Base-by-base conservation (phyloP, 257 asterid species). In the Pogostemon cablin region DNA sequence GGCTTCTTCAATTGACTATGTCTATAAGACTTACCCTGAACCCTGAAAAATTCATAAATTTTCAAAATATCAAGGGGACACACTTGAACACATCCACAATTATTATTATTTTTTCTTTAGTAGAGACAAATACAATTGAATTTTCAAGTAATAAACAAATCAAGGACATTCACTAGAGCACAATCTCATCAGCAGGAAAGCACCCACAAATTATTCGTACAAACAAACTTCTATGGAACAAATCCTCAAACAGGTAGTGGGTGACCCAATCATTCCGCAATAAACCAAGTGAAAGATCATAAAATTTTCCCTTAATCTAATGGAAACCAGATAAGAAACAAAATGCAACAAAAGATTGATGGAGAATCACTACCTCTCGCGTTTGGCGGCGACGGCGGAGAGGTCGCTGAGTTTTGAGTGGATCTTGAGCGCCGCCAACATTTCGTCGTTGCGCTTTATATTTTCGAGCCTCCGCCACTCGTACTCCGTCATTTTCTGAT, bases 381-480 rank as follows among this genome's bases (percentile, higher is more conserved):
- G 87, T 64, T 91, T 87, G 79, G 73, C 43, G 74, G 86, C 61
- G 60, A 48, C 79, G 37, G 81, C 71, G 72, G 87, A 67, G 55
- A 93, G 96, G 65, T 83, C 78, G 77, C 65, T 74, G 74, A 82
- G 55, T 69, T 65, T 79, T 15, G 97, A 88, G 7, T 71, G 96
- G 63, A 93, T 60, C 44, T 91, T 89, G 76, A 93, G 95, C 73
- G 95, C 89, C 46, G 96, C 90, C 68, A 89, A 67, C 91, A 93
- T 89, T 68, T 93, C 86, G 35, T 78, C 87, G 68, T 91, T 93
- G 48, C 96, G 84, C 78, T 84, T 86, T 4, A 93, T 93, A 85
- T 91, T 93, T 50, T 93, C 95, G 42, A 93, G 81, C 78, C 97
- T 83, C 74, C 77, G 84, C 12, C 84, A 86, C 80, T 93, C 97